Base-by-base conservation (phyloP, 1,139 yeast genomes). In the Yamadazyma siamensis region DNA sequence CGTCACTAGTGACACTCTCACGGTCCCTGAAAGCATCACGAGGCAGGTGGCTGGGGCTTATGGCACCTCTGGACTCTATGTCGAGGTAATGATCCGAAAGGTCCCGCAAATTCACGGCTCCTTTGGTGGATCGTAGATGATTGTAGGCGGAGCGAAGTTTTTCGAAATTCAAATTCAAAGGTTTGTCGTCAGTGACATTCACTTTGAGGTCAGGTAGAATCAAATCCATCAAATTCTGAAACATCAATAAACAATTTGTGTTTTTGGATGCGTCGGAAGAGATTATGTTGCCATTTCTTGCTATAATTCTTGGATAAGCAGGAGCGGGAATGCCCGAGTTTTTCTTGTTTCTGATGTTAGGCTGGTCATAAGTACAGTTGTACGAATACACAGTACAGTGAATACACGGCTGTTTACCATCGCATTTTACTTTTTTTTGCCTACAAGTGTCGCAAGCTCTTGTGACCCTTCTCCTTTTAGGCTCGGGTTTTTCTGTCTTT, bases 321-420 rank as follows among this genome's bases (percentile, higher is more conserved):
- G 63, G 61, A 1, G 46, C 36, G 2, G 67, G 68, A 8, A 59
- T 58, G 3, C 62, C 65, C 13, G 56, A 47, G 35, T 56, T 54
- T 31, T 55, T 56, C 46, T 56, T 63, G 47, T 77, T 75, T 32
- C 91, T 60, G 39, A 76, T 71, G 21, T 83, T 75, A n/a, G 91
- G 91, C 48, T 80, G 83, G 47, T 80, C 80, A 49, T 81, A 77
- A 13, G 77, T 68, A 54, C 91, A 83, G 36, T 71, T 59, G 54
- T 82, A 85, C 7, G 87, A 79, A 56, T 87, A 88, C 2, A 87
- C 95, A 0, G 96, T 84, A 52, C 95, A 86, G 52, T 84, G 94
- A 28, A 81, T 80, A 57, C 96, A 87, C 1, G 95, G 95, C 46
- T 79, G 80, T 49, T 78, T 77, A 11, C 95, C 96, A 42, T 86